Conservation (phyloP, 1,284 basidiomycete species). For the Irpex sp. region DNA sequence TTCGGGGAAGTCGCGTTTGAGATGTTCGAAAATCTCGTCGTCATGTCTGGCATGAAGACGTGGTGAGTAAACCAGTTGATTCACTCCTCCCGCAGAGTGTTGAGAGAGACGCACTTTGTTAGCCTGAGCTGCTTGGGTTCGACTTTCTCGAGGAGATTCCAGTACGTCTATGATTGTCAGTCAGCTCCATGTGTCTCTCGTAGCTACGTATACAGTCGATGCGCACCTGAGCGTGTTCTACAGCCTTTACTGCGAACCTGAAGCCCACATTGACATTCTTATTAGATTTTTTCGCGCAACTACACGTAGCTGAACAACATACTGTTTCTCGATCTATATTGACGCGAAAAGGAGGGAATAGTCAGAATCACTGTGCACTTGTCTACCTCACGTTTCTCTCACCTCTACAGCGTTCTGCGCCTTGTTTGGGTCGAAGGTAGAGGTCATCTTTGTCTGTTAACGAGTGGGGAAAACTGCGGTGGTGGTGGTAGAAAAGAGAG, state of each 20-base stretch:
- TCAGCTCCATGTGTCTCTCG: not conserved
- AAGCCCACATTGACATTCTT: not conserved
- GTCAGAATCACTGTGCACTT: not conserved
- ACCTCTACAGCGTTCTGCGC: slow-evolving; percentile 90
- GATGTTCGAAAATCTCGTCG: slow-evolving; percentile 87
- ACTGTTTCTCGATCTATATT: slow-evolving; percentile 93
- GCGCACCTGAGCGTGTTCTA: slow-evolving; percentile 88
- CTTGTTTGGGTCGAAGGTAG: slow-evolving; percentile 74
- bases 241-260: slow-evolving; percentile 94
- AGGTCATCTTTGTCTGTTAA: slow-evolving; percentile 36
- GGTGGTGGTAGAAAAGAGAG: not conserved
- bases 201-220: not conserved
- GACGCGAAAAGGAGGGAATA: not conserved
- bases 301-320: slow-evolving; percentile 28
- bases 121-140: slow-evolving; percentile 74
- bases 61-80: no score
- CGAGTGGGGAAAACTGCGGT: not conserved
- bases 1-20: slow-evolving; percentile 82
- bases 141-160: slow-evolving; percentile 89
- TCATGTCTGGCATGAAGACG: slow-evolving; percentile 57
- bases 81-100: no score
- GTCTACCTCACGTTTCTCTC: slow-evolving; percentile 17
- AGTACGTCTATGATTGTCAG: slow-evolving; percentile 71
- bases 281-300: not conserved
- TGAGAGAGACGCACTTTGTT: slow-evolving; percentile 57